Conservation (phyloP, 2,329 filamentous ascomycete species). For the Pseudogymnoascus sp. region DNA sequence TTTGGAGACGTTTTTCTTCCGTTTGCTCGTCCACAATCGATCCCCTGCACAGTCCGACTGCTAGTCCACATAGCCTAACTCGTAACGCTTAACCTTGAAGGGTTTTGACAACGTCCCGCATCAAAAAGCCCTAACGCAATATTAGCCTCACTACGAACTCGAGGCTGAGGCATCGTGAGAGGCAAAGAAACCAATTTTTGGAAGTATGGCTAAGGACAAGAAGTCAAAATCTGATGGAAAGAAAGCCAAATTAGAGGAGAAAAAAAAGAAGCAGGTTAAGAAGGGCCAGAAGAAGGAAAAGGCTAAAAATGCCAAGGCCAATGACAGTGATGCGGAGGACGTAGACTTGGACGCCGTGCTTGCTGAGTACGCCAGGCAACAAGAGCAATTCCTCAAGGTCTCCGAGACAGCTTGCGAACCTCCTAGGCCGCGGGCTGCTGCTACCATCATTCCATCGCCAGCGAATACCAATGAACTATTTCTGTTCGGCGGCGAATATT, state of each 20-base stretch:
- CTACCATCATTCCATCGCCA: constrained; percentile 77
- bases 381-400: constrained; percentile 89
- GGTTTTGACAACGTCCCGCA: constrained; percentile 1
- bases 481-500: constrained; percentile 91
- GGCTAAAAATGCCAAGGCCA: constrained; percentile 57
- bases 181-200: not conserved
- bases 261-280: constrained; percentile 73
- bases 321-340: constrained; percentile 84
- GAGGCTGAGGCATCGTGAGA: not conserved
- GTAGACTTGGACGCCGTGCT: constrained; percentile 89
- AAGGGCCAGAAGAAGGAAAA: constrained; percentile 85
- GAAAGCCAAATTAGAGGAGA: constrained; percentile 50
- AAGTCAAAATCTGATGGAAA: constrained; percentile 40
- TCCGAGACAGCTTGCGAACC: constrained; percentile 71
- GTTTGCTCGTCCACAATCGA: not conserved
- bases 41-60: not conserved
- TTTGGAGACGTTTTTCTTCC: not conserved
- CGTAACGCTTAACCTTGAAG: not conserved
- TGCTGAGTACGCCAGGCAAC: constrained; percentile 84
- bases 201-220: constrained; percentile 45
- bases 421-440: constrained; percentile 70
- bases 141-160: constrained; percentile 1
- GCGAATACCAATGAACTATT: constrained; percentile 81
- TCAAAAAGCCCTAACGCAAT: constrained; percentile 7
- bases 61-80: not conserved